phyloP scores from a whole-genome alignment of 1,284 basidiomycete species.

The Gomphus bonarii region DNA sequence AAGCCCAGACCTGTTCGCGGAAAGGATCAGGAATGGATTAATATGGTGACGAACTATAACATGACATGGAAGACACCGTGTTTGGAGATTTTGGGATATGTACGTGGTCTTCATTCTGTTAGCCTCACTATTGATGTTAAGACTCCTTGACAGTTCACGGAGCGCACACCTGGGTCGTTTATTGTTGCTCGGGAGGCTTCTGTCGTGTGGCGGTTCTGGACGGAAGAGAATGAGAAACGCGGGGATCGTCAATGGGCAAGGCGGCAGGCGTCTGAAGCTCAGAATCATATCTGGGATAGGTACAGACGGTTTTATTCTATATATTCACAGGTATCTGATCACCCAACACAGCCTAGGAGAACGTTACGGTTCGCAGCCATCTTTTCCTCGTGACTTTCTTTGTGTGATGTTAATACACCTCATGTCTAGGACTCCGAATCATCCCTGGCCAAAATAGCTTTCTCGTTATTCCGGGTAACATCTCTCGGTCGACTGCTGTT shows the following conservation, averaged over 20 bases:
- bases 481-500: slow-evolving; percentile 73
- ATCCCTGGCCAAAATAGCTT: slow-evolving; percentile 71
- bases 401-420: background rate
- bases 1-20: slow-evolving; percentile 35
- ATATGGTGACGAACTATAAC: slow-evolving; percentile 71
- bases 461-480: slow-evolving; percentile 76
- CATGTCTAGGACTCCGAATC: slow-evolving; percentile 49
- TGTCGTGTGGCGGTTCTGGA: slow-evolving; percentile 79
- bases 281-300: slow-evolving; percentile 84
- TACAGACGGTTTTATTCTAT: slow-evolving; percentile 16
- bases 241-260: slow-evolving; percentile 68
- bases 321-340: background rate
- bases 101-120: slow-evolving; percentile 27
- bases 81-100: slow-evolving; percentile 74
- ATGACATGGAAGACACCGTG: slow-evolving; percentile 72
- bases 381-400: background rate
- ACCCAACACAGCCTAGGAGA: slow-evolving; percentile 50
- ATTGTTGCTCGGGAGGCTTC: slow-evolving; percentile 81
- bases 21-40: slow-evolving; percentile 45
- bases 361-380: slow-evolving; percentile 37
- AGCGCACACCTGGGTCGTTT: slow-evolving; percentile 78
- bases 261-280: slow-evolving; percentile 79
- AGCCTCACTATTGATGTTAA: background rate
- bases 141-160: slow-evolving; percentile 53
- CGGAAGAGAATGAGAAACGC: slow-evolving; percentile 34